Evolutionary conservation across 208 protist genomes (phyloP).

Genomic region (Leptomonas seymouri): DNA sequence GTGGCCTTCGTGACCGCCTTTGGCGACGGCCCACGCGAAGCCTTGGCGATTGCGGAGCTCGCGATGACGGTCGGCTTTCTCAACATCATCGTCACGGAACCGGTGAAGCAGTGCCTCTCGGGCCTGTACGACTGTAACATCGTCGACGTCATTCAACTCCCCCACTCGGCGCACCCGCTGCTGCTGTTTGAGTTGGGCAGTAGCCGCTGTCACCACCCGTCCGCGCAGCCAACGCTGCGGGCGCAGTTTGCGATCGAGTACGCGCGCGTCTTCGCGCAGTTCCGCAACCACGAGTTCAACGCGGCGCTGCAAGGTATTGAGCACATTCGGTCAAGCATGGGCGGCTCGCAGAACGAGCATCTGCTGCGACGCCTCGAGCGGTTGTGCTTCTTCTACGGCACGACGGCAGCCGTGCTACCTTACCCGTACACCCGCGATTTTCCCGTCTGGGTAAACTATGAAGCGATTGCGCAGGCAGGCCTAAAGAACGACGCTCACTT

Average conservation of each 20-base stretch:
- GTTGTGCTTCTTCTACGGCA: conserved; percentile 63
- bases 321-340: conserved; percentile 26
- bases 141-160: conserved; percentile 74
- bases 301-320: conserved; percentile 46
- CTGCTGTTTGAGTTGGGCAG: conserved; percentile 78
- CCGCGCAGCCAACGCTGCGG: conserved; percentile 2
- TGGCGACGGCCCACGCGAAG: conserved; percentile 66
- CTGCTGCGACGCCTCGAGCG: conserved; percentile 65
- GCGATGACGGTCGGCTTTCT: conserved; percentile 56
- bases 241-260: conserved; percentile 65
- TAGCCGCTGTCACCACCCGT: conserved; percentile 12
- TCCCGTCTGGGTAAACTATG: conserved; percentile 78
- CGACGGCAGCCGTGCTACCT: conserved; percentile 37
- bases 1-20: conserved; percentile 85
- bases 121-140: conserved; percentile 79
- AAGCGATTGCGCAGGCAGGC: conserved; percentile 45
- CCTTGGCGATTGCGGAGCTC: conserved; percentile 60
- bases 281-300: conserved; percentile 76
- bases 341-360: conserved; percentile 16
- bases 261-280: conserved; percentile 72
- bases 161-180: conserved; percentile 49
- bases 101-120: conserved; percentile 76
- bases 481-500: conserved; percentile 16
- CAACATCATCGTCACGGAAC: conserved; percentile 70
- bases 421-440: conserved; percentile 65